These are phyloP conservation scores for Chlamydomonas incerta DNA, from an alignment of 139 green algal species.

Conservation along the genomic window DNA sequence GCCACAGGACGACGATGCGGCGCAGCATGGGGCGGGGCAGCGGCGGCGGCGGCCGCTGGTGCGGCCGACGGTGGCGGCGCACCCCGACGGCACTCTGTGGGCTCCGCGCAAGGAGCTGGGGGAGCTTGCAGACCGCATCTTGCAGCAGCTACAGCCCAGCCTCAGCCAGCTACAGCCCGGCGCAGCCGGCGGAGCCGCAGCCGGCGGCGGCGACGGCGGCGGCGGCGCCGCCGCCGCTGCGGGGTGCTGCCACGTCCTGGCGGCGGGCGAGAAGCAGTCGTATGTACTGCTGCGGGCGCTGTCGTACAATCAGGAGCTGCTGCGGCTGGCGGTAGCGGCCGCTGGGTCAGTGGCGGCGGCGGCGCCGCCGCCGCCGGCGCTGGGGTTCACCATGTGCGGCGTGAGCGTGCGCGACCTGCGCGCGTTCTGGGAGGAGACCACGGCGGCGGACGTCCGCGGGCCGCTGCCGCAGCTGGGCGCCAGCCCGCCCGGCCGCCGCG, in stretches of 20 bases:
- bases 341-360: not conserved
- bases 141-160: not conserved
- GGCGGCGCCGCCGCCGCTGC: no score
- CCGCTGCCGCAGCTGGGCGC: not conserved
- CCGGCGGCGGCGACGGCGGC: not conserved
- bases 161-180: not conserved
- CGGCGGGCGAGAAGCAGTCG: not conserved
- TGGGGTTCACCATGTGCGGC: not conserved
- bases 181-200: not conserved
- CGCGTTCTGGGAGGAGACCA: slow-evolving; percentile 10
- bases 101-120: not conserved
- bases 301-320: slow-evolving; percentile 20
- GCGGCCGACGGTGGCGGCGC: not conserved
- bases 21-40: no score
- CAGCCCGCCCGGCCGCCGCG: not conserved
- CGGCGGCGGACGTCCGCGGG: not conserved
- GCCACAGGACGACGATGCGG: no score
- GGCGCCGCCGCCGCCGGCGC: not conserved
- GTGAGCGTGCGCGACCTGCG: not conserved
- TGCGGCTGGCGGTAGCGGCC: not conserved
- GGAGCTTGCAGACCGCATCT: not conserved
- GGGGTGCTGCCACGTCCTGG: not conserved
- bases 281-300: slow-evolving; percentile 17
- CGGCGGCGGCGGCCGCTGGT: not conserved
- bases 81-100: slow-evolving; percentile 29